Conservation (phyloP, 148 eudicot species). For the Camellia granthamiana region DNA sequence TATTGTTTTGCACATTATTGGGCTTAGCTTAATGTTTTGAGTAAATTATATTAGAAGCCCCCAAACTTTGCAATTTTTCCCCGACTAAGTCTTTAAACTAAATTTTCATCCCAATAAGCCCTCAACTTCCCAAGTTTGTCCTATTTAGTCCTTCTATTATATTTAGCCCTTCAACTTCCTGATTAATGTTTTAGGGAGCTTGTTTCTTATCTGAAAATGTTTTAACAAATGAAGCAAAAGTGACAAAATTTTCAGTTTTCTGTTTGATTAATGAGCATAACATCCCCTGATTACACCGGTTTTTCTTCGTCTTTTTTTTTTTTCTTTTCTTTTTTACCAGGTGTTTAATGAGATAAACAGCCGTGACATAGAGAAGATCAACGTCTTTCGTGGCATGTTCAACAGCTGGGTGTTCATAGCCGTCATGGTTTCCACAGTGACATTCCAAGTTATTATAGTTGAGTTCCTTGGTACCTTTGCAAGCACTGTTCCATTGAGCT, state of each 20-base stretch:
- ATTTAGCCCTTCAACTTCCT: too few species aligned
- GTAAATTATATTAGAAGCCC: neutral
- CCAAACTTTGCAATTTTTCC: too few species aligned
- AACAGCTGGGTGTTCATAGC: constrained; percentile 73
- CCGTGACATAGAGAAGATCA: constrained; percentile 87
- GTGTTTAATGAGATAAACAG: constrained; percentile 93
- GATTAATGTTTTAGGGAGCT: neutral
- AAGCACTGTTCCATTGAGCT: constrained; percentile 79
- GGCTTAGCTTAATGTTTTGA: neutral
- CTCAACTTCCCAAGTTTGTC: too few species aligned
- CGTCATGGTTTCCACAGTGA: constrained; percentile 59
- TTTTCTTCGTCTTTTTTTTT: neutral
- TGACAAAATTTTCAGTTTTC: neutral
- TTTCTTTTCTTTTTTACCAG: constrained; percentile 27
- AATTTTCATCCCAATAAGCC: too few species aligned
- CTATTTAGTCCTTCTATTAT: too few species aligned
- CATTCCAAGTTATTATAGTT: constrained; percentile 72
- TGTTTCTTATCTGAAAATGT: neutral
- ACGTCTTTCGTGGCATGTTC: constrained; percentile 74
- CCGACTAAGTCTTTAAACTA: too few species aligned
- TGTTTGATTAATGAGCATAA: neutral
- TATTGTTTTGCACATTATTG: constrained; percentile 12
- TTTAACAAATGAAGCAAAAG: neutral
- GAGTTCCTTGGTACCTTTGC: constrained; percentile 86
- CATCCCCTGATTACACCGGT: neutral